Conservation (phyloP, 352 stramenopile species). For the Phytopythium oedochilum region DNA sequence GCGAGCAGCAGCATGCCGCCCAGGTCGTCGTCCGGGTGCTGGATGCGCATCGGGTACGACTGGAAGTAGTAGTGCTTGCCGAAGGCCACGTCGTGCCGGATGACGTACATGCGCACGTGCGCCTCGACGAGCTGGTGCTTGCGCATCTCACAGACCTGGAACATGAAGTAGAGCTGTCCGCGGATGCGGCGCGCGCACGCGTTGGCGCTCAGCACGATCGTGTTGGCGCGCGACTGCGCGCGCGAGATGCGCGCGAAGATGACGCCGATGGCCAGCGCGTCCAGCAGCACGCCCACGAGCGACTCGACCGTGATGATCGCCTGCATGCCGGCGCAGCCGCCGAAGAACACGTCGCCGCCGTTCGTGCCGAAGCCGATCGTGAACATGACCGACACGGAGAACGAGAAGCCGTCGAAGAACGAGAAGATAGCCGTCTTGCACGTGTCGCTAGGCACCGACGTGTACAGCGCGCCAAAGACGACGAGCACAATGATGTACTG, state of each 20-base stretch:
- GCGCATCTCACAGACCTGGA: conserved; percentile 87
- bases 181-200: conserved; percentile 87
- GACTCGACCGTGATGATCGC: conserved; percentile 91
- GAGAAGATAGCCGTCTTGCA: conserved; percentile 68
- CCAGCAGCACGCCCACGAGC: conserved; percentile 87
- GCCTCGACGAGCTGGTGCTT: conserved; percentile 95
- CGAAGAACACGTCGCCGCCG: conserved; percentile 86
- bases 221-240: conserved; percentile 88
- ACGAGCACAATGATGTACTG: conserved; percentile 68
- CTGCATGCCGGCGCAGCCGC: conserved; percentile 90
- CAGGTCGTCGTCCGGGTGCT: conserved; percentile 92
- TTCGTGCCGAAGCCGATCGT: conserved; percentile 81
- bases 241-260: conserved; percentile 93
- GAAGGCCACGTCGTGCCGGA: conserved; percentile 71
- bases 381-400: conserved; percentile 78
- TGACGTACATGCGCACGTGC: conserved; percentile 92
- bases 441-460: conserved; percentile 35
- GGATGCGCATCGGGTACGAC: conserved; percentile 92
- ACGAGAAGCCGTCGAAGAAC: conserved; percentile 76
- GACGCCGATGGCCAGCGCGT: conserved; percentile 92
- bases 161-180: conserved; percentile 92
- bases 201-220: conserved; percentile 93
- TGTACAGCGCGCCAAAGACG: conserved; percentile 76
- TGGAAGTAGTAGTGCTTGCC: conserved; percentile 86
- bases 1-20: conserved; percentile 86